These are phyloP conservation scores for Lactarius sp. DNA, from an alignment of 768 basidiomycete species.

Conservation along the genomic window DNA sequence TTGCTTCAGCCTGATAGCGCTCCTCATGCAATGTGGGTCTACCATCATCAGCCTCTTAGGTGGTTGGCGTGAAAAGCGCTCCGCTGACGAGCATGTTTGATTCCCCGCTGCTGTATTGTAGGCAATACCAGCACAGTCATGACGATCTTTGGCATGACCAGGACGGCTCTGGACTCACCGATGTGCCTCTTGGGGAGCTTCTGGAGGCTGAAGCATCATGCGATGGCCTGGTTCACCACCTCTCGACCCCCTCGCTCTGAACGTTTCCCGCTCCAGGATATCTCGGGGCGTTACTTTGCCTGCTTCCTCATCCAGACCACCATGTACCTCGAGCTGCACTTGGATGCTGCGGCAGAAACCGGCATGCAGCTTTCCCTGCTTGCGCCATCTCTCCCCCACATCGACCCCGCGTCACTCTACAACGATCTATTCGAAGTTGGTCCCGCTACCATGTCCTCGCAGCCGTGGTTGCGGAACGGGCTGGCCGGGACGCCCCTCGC, in stretches of 20 bases:
- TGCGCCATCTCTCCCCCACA: not conserved
- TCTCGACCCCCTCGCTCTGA: no score
- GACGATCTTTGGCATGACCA: conserved; percentile 8
- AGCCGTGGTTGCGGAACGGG: conserved; percentile 11
- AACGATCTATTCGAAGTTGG: not conserved
- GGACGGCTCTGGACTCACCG: not conserved
- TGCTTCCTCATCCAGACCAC: conserved; percentile 3
- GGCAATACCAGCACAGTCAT: not conserved
- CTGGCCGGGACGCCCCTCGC: conserved; percentile 11
- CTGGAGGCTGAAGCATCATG: no score
- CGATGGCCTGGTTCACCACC: no score
- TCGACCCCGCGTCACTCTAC: not conserved
- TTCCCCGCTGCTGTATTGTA: not conserved
- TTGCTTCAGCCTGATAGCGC: conserved; percentile 10
- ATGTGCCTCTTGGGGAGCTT: no score
- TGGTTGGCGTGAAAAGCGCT: no score
- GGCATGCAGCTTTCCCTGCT: not conserved
- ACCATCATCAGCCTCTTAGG: not conserved
- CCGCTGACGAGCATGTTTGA: not conserved
- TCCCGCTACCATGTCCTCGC: not conserved
- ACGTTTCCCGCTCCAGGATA: not conserved
- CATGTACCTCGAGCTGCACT: not conserved
- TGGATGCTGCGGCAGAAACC: not conserved
- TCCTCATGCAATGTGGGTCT: conserved; percentile 15
- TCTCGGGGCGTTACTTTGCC: not conserved